These are phyloP conservation scores for Calonectria henricotiae DNA, from an alignment of 2,329 filamentous ascomycete genomes.

Conservation along the genomic window DNA sequence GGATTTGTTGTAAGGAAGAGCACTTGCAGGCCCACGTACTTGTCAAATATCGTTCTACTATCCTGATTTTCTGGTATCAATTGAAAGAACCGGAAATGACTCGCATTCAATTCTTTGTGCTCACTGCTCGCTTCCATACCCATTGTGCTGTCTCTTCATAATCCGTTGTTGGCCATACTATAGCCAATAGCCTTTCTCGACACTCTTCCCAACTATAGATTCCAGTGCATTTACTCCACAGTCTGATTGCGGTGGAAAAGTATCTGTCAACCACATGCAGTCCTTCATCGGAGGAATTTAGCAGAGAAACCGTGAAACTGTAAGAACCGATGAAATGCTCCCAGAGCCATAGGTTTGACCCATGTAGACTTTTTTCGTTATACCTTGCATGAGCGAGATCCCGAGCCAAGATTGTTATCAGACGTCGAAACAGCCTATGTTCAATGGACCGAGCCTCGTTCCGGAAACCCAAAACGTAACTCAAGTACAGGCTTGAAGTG, in stretches of 20 bases:
- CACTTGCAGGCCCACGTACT: too few species aligned
- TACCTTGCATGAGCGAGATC: not conserved
- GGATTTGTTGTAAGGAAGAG: too few species aligned
- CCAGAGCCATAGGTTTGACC: constrained; percentile 8
- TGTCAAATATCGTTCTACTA: too few species aligned
- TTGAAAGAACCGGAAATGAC: not conserved
- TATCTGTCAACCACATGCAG: not conserved
- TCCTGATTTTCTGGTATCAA: too few species aligned
- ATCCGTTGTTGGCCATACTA: not conserved
- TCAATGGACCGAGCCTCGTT: not conserved
- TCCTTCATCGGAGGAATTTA: not conserved
- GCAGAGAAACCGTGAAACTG: not conserved
- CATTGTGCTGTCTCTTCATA: not conserved
- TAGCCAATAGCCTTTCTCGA: not conserved
- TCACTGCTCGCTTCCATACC: not conserved
- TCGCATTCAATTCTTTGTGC: not conserved
- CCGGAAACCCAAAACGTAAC: not conserved
- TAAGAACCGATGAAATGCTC: constrained; percentile 6
- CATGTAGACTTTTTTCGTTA: not conserved
- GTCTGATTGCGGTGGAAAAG: not conserved
- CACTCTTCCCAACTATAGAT: not conserved
- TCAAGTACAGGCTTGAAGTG: constrained; percentile 1
- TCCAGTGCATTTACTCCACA: not conserved
- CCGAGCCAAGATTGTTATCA: not conserved
- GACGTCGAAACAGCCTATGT: not conserved